phyloP scores from a whole-genome alignment of 2,329 filamentous ascomycete genomes.

The Dactylellina parvicollis region DNA sequence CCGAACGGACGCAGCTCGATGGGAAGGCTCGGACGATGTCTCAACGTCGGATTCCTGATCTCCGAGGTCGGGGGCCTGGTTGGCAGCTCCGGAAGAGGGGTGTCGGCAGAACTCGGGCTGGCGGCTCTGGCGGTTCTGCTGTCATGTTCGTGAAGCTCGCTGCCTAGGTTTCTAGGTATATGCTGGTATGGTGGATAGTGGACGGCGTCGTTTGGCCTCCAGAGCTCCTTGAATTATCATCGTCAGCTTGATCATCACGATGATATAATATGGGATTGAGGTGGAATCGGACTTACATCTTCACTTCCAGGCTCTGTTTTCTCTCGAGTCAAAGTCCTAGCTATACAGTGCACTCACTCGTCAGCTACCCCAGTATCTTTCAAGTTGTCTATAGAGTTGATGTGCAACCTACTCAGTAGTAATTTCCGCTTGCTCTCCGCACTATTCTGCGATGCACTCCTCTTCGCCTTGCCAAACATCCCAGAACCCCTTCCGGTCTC shows the following conservation, averaged over 20 bases:
- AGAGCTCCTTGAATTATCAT: conserved; percentile 36
- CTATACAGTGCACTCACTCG: too few species aligned
- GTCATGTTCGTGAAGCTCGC: conserved; percentile 12
- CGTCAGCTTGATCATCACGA: not conserved
- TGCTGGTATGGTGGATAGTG: conserved; percentile 51
- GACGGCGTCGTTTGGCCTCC: conserved; percentile 37
- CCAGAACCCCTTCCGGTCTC: conserved; percentile 12
- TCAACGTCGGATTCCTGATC: conserved; percentile 25
- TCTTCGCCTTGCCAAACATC: conserved; percentile 20
- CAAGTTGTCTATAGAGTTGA: not conserved
- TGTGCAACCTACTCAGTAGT: conserved; percentile 22
- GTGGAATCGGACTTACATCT: conserved; percentile 24
- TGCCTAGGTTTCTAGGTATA: conserved; percentile 35
- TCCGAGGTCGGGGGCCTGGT: conserved; percentile 43
- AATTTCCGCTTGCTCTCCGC: conserved; percentile 33
- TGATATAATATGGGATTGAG: not conserved
- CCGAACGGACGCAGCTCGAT: conserved; percentile 23
- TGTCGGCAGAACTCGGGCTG: conserved; percentile 49
- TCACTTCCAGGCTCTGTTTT: conserved; percentile 20
- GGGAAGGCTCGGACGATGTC: conserved; percentile 44
- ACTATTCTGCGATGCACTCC: conserved; percentile 46
- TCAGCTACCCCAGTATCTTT: not conserved
- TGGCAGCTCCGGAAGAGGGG: conserved; percentile 41
- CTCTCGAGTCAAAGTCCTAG: conserved; percentile 27
- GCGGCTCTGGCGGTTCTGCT: conserved; percentile 33